These are phyloP conservation scores for Porphyrellus cyaneotinctus DNA, from an alignment of 768 basidiomycete species.

Conservation along the genomic window DNA sequence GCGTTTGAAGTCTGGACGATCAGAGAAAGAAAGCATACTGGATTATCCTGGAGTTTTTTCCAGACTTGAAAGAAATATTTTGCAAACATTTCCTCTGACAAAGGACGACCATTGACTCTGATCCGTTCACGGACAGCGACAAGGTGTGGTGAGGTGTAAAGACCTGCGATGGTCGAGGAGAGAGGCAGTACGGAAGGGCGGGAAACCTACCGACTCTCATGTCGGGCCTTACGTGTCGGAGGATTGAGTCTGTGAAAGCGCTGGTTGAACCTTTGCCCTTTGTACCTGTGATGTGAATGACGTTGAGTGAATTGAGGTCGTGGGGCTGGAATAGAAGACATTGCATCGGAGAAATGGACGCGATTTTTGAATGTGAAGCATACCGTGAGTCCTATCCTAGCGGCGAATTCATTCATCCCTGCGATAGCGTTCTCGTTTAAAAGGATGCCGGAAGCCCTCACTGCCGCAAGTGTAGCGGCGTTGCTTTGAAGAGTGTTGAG, in stretches of 20 bases:
- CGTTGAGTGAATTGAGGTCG: conserved; percentile 84
- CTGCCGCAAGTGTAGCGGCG: conserved; percentile 85
- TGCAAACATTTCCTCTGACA: conserved; percentile 85
- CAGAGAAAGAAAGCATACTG: conserved; percentile 39
- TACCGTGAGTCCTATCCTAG: conserved; percentile 83
- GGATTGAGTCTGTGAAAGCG: conserved; percentile 85
- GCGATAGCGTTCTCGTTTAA: conserved; percentile 59
- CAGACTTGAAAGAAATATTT: conserved; percentile 96
- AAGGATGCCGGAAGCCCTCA: conserved; percentile 64
- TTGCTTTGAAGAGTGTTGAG: conserved; percentile 88
- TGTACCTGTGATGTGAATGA: conserved; percentile 95
- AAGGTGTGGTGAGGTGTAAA: conserved; percentile 96
- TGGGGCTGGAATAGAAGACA: conserved; percentile 48
- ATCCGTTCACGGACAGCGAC: conserved; percentile 95
- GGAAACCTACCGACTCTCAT: conserved; percentile 73
- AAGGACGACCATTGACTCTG: conserved; percentile 83
- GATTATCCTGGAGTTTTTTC: conserved; percentile 72
- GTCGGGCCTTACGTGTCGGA: conserved; percentile 66
- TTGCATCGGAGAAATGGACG: conserved; percentile 11
- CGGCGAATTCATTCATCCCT: conserved; percentile 88
- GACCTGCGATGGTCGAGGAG: conserved; percentile 44
- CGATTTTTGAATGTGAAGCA: conserved; percentile 24
- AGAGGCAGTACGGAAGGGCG: not conserved
- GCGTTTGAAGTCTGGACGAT: not conserved
- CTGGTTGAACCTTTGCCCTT: conserved; percentile 98